A percentile compares a stretch with the other conserved stretches of the same genome.
Evolutionary conservation across 2,329 filamentous ascomycete genomes (phyloP).

Genomic region (Alternaria panax): DNA sequence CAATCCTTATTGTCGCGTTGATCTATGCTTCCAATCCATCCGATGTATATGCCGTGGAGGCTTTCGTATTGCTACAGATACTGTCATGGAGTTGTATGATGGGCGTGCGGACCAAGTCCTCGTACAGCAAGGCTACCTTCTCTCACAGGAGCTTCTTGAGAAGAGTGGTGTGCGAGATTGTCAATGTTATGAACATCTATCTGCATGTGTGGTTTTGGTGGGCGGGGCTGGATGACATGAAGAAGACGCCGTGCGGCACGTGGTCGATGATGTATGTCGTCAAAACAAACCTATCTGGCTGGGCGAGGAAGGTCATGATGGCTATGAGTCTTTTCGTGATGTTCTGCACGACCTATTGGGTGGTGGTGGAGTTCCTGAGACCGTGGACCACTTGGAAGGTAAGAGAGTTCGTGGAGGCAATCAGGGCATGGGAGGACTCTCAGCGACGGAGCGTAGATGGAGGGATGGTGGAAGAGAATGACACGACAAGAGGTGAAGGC

Average conservation of each 20-base stretch:
- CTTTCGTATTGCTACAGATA: constrained; percentile 32
- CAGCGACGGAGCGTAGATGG: neutral
- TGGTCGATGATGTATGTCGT: constrained; percentile 22
- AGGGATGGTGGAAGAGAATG: neutral
- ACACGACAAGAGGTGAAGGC: neutral
- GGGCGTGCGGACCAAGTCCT: constrained; percentile 6
- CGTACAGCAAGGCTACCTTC: constrained; percentile 7
- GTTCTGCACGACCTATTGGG: neutral
- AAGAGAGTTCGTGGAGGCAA: constrained; percentile 10
- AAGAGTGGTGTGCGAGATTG: constrained; percentile 2
- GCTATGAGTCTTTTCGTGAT: constrained; percentile 17
- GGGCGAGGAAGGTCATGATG: constrained; percentile 26
- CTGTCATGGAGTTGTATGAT: constrained; percentile 23
- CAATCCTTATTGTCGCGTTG: constrained; percentile 24
- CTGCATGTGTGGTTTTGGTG: constrained; percentile 36
- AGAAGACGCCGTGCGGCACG: constrained; percentile 28
- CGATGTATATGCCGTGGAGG: constrained; percentile 25
- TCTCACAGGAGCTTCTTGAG: constrained; percentile 1
- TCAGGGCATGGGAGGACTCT: constrained; percentile 6
- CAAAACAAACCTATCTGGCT: constrained; percentile 9
- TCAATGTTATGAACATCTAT: constrained; percentile 11
- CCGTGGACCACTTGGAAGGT: constrained; percentile 7
- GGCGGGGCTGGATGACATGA: constrained; percentile 24
- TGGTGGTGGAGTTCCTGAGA: constrained; percentile 8
- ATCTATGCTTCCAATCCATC: constrained; percentile 19